Conservation (phyloP, 2,329 filamentous ascomycete species). For the Xylaria polymorpha region DNA sequence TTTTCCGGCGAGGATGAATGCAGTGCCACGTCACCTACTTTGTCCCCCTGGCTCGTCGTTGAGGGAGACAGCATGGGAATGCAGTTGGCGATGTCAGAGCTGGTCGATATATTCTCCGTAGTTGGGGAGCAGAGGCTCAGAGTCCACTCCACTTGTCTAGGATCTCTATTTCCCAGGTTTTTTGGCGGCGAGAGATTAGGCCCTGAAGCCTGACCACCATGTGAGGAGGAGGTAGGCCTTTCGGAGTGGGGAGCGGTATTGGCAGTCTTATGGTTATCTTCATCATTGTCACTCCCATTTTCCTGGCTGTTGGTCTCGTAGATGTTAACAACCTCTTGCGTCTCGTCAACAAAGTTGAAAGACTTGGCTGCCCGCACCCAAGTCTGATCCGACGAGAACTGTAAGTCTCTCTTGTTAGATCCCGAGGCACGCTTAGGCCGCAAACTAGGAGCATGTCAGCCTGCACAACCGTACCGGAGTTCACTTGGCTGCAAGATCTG, state of each 20-base stretch:
- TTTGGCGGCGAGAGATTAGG: background rate
- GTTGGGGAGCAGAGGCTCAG: conserved; percentile 5
- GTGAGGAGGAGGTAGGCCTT: background rate
- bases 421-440: conserved; percentile 1
- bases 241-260: background rate
- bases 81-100: background rate
- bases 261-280: background rate
- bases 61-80: conserved; percentile 1
- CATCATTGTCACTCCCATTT: conserved; percentile 1
- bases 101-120: background rate
- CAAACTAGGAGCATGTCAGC: conserved; percentile 14
- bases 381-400: conserved; percentile 18
- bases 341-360: conserved; percentile 24
- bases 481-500: background rate
- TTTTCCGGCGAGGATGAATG: conserved; percentile 4
- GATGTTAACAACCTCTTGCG: conserved; percentile 17
- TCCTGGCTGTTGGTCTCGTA: conserved; percentile 13
- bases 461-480: too few relatives aligned
- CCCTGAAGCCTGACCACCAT: background rate
- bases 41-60: background rate
- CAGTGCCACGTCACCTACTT: background rate
- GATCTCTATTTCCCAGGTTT: background rate
- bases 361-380: conserved; percentile 19
- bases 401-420: conserved; percentile 3
- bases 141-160: background rate